Conservation (phyloP, 1,284 basidiomycete species). For the Ceratobasidium sp. region DNA sequence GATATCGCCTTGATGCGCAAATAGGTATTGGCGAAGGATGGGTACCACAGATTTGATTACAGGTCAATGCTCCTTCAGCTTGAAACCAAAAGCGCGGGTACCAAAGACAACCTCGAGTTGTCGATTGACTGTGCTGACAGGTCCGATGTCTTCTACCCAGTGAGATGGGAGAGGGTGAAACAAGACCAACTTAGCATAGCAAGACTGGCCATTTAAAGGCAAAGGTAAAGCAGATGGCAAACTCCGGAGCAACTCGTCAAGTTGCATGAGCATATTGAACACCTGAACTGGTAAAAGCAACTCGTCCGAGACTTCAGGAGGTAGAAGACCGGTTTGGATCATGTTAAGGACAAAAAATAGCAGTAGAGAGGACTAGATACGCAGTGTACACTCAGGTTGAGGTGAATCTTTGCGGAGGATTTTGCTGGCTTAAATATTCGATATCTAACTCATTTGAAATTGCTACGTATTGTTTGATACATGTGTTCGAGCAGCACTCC, state of each 20-base stretch:
- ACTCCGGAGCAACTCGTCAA: background rate
- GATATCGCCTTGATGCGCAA: background rate
- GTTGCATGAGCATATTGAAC: slow-evolving; percentile 3
- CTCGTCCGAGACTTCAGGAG: background rate
- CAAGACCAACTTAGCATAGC: background rate
- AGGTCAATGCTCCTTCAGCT: background rate
- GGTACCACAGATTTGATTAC: background rate
- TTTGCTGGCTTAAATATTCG: background rate
- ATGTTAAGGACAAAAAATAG: background rate
- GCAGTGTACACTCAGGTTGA: background rate
- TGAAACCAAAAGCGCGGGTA: background rate
- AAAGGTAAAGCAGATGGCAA: background rate
- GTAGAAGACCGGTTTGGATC: background rate
- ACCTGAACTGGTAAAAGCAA: background rate
- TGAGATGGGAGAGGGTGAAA: slow-evolving; percentile 1
- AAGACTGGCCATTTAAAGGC: background rate
- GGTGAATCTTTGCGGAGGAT: background rate
- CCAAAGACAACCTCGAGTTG: slow-evolving; percentile 9
- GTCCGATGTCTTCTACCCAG: background rate
- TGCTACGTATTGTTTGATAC: background rate
- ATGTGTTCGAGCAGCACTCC: background rate
- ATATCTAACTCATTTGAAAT: background rate
- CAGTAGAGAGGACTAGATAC: background rate
- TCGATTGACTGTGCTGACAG: background rate
- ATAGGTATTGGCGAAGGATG: background rate